A percentile compares a stretch with the other conserved stretches of the same genome.
phyloP scores from a whole-genome alignment of 1,284 basidiomycete genomes.

The Heterobasidion occidentale region DNA sequence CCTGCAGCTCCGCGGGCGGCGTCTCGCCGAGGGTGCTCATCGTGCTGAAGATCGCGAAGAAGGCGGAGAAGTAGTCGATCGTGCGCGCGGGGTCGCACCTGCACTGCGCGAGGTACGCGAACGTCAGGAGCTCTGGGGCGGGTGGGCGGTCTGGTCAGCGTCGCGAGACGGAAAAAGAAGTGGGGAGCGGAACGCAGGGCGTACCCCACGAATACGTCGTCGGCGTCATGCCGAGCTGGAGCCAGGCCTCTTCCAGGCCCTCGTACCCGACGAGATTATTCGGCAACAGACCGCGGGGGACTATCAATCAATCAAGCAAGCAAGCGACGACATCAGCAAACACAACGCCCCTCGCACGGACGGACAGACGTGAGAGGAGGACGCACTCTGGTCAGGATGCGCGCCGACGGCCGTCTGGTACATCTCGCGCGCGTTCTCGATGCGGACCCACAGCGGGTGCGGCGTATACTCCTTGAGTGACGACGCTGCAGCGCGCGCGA shows the following conservation, averaged over 20 bases:
- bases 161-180: not conserved
- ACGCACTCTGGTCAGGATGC: constrained; percentile 64
- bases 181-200: constrained; percentile 9
- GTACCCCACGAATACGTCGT: constrained; percentile 57
- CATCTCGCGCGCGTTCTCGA: constrained; percentile 56
- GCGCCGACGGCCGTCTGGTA: constrained; percentile 66
- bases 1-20: constrained; percentile 38
- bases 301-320: not conserved
- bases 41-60: constrained; percentile 41
- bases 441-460: constrained; percentile 37
- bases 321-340: not conserved
- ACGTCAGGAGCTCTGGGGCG: constrained; percentile 56
- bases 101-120: constrained; percentile 70
- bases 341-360: constrained; percentile 13
- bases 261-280: constrained; percentile 29
- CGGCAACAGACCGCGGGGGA: constrained; percentile 37
- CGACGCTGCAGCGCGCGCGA: constrained; percentile 16
- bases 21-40: constrained; percentile 39
- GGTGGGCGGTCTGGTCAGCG: not conserved
- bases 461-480: constrained; percentile 32
- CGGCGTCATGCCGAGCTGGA: constrained; percentile 52
- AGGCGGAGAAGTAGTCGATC: constrained; percentile 49
- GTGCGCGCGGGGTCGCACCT: constrained; percentile 67
- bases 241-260: constrained; percentile 33
- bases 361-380: too few relatives aligned